A percentile compares a stretch with the other conserved stretches of the same genome.
Evolutionary conservation across 345 rosid species (phyloP).

Genomic region (Brassica carinata): DNA sequence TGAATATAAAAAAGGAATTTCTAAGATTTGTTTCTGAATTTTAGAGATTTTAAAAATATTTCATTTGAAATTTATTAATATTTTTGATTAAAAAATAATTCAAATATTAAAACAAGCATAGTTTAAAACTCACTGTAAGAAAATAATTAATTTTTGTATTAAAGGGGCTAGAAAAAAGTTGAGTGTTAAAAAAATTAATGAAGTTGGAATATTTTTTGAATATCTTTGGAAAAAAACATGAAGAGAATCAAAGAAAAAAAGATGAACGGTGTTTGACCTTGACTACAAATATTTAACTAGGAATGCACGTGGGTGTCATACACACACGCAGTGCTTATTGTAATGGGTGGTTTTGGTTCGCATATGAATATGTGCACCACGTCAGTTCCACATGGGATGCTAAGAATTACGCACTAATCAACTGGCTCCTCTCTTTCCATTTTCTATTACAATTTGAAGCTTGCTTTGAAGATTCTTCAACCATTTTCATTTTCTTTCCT

Average conservation of each 20-base stretch:
- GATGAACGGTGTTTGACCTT: constrained; percentile 30
- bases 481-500: constrained; percentile 15
- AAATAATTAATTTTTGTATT: too few relatives aligned
- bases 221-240: too few relatives aligned
- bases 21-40: too few relatives aligned
- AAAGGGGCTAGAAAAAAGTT: too few relatives aligned
- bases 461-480: constrained; percentile 24
- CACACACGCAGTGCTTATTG: constrained; percentile 41
- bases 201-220: too few relatives aligned
- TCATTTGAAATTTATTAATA: too few relatives aligned
- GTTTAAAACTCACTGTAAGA: too few relatives aligned
- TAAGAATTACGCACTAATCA: constrained; percentile 1
- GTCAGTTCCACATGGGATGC: constrained; percentile 38
- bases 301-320: constrained; percentile 35
- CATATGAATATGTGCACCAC: constrained; percentile 37
- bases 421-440: constrained; percentile 18
- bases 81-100: too few relatives aligned
- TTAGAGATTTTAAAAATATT: too few relatives aligned
- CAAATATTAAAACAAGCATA: too few relatives aligned
- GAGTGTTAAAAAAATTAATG: too few relatives aligned
- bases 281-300: constrained; percentile 7
- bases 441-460: constrained; percentile 21
- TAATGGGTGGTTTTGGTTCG: constrained; percentile 23
- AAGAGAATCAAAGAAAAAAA: neutral
- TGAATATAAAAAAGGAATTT: too few relatives aligned